Conservation (phyloP, 1,284 basidiomycete species). For the Tausonia pullulans region DNA sequence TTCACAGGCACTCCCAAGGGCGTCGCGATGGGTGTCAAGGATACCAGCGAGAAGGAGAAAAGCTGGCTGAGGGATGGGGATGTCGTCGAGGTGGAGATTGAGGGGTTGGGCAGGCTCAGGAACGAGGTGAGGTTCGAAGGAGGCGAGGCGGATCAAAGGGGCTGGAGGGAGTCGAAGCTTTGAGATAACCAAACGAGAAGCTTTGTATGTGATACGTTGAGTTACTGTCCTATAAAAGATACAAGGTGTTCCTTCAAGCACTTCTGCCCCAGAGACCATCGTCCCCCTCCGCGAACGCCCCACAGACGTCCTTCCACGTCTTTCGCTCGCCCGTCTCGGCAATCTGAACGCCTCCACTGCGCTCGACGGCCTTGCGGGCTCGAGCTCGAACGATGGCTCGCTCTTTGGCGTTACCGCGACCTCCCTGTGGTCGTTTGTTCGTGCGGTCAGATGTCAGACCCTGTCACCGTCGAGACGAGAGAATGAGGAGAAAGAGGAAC, state of each 20-base stretch:
- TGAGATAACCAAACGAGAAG: too few relatives aligned
- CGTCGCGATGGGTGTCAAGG: constrained; percentile 63
- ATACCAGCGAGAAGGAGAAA: constrained; percentile 50
- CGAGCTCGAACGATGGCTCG: not conserved
- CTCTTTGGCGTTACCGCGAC: not conserved
- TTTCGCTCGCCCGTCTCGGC: not conserved
- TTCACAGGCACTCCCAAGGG: constrained; percentile 61
- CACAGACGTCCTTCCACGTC: not conserved
- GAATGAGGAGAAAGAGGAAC: too few relatives aligned
- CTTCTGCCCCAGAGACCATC: too few relatives aligned
- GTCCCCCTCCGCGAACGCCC: not conserved
- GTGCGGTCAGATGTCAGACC: too few relatives aligned
- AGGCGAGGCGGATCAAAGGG: too few relatives aligned
- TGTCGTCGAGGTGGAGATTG: constrained; percentile 47
- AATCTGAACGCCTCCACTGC: not conserved
- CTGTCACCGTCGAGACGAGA: too few relatives aligned
- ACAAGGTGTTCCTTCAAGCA: too few relatives aligned
- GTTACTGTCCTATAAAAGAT: too few relatives aligned
- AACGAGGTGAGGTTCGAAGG: too few relatives aligned
- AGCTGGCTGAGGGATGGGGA: constrained; percentile 66
- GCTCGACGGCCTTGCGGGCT: not conserved
- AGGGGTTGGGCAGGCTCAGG: too few relatives aligned
- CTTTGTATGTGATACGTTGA: too few relatives aligned
- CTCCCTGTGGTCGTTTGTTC: not conserved
- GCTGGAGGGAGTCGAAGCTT: too few relatives aligned